Evolutionary conservation across 306 rosid species (phyloP).

Genomic region (Begonia fuchsioides): DNA sequence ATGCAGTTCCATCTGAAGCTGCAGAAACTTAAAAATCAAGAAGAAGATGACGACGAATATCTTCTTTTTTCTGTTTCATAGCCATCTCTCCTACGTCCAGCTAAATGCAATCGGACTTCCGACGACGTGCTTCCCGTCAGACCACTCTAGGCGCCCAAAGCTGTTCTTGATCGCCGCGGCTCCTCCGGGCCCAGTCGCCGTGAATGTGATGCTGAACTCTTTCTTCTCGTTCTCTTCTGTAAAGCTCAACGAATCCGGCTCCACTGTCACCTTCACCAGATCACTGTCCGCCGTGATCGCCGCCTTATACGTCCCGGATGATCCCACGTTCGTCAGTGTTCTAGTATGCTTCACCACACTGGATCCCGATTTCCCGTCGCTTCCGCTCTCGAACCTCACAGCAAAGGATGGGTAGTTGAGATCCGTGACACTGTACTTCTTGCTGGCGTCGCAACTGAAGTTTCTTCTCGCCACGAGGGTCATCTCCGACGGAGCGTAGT

Average conservation of each 20-base stretch:
- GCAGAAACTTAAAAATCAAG: neutral
- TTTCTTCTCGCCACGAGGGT: constrained; percentile 28
- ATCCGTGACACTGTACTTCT: constrained; percentile 31
- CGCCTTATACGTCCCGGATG: constrained; percentile 33
- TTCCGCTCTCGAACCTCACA: constrained; percentile 22
- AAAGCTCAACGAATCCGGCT: constrained; percentile 45
- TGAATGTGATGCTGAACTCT: constrained; percentile 34
- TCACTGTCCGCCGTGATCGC: constrained; percentile 14
- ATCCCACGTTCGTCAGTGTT: constrained; percentile 54
- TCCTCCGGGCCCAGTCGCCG: constrained; percentile 5
- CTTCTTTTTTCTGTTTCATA: too few relatives aligned
- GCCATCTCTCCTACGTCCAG: constrained; percentile 11
- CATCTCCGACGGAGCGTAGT: constrained; percentile 27
- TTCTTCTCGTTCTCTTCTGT: constrained; percentile 44
- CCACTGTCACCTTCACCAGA: constrained; percentile 29
- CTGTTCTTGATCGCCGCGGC: constrained; percentile 3
- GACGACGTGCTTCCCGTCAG: constrained; percentile 45
- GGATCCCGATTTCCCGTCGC: constrained; percentile 11
- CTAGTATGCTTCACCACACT: constrained; percentile 30
- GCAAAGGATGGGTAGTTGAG: constrained; percentile 67
- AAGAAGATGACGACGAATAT: too few relatives aligned
- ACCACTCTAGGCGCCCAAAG: constrained; percentile 66
- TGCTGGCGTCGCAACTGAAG: constrained; percentile 26
- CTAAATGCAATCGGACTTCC: constrained; percentile 46
- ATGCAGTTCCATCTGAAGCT: neutral